A percentile compares a stretch with the other conserved stretches of the same genome.
phyloP scores from a whole-genome alignment of 495 filamentous ascomycete genomes.

The Daldinia caldariorum region DNA sequence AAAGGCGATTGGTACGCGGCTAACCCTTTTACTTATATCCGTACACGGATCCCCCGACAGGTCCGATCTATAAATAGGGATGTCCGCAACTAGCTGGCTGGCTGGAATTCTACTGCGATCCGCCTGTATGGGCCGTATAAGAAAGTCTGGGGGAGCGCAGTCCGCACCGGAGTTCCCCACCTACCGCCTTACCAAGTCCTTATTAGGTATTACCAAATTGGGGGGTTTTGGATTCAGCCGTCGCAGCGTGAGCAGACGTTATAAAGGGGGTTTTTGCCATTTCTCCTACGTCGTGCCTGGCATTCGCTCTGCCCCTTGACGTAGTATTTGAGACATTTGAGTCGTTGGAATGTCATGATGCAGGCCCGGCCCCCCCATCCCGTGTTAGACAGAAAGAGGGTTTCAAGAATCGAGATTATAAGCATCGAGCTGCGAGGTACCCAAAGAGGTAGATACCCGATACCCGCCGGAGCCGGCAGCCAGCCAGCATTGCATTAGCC shows the following conservation, averaged over 20 bases:
- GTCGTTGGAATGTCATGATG: not conserved
- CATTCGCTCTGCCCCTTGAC: slow-evolving; percentile 1
- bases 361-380: not conserved
- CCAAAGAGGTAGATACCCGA: slow-evolving; percentile 3
- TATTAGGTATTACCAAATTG: not conserved
- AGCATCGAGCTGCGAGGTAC: not conserved
- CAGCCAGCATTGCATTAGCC: slow-evolving; percentile 3
- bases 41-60: slow-evolving; percentile 32
- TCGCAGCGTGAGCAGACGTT: not conserved
- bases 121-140: slow-evolving; percentile 1
- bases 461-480: slow-evolving; percentile 12
- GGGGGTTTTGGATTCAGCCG: slow-evolving; percentile 1
- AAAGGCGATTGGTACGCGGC: slow-evolving; percentile 17
- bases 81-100: not conserved
- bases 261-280: not conserved
- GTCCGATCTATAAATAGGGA: slow-evolving; percentile 17
- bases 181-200: too few relatives aligned
- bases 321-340: not conserved
- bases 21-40: slow-evolving; percentile 2
- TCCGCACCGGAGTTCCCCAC: slow-evolving; percentile 39
- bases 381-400: too few relatives aligned
- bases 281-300: not conserved
- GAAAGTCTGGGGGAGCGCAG: not conserved
- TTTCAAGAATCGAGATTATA: not conserved
- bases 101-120: slow-evolving; percentile 8